These are phyloP conservation scores for Paramecium primaurelia DNA, from an alignment of 73 alveolate genomes.

Conservation along the genomic window DNA sequence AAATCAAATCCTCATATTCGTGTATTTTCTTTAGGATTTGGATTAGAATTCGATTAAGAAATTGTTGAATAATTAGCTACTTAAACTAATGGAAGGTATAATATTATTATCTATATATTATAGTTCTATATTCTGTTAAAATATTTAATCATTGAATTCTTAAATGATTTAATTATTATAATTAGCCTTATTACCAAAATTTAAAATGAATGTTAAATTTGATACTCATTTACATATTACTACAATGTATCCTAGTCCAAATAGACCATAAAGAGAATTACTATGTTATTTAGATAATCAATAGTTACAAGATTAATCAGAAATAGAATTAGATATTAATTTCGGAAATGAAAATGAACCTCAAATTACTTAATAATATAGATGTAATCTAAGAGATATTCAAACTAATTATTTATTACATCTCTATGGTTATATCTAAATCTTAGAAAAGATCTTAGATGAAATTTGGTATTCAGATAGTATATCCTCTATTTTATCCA, in stretches of 20 bases:
- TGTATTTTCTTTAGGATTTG: not conserved
- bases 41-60: conserved; percentile 12
- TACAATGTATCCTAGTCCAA: not conserved
- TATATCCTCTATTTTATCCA: not conserved
- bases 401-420: not conserved
- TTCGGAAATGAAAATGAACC: conserved; percentile 16
- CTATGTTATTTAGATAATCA: not conserved
- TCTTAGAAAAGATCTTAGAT: not conserved
- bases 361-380: not conserved
- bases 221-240: not conserved
- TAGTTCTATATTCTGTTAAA: not conserved
- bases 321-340: not conserved
- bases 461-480: not conserved
- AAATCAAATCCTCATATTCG: not conserved
- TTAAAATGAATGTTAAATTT: not conserved
- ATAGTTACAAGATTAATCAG: not conserved
- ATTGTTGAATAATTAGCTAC: not conserved
- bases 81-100: not conserved
- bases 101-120: not conserved
- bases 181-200: not conserved
- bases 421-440: not conserved
- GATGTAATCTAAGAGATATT: not conserved
- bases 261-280: not conserved
- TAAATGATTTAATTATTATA: not conserved
- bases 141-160: not conserved